Percentiles rank a stretch among this genome's conserved stretches.
phyloP scores from a whole-genome alignment of 352 stramenopile species.

The Aphanomyces stellatus region DNA sequence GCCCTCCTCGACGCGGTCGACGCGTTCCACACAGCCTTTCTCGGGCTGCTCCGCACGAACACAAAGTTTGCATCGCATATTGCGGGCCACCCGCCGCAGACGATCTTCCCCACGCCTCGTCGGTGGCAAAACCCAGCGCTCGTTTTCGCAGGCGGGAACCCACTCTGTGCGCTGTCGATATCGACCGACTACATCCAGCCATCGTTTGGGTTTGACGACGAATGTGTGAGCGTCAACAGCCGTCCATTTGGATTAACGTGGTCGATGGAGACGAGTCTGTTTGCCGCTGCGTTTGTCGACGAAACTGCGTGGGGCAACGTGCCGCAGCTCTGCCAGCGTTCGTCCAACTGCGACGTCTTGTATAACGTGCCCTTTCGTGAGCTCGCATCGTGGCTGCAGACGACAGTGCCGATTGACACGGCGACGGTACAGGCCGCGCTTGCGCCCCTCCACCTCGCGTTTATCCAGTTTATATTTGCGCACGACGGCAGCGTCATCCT shows the following conservation, averaged over 20 bases:
- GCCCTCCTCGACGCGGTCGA: neutral
- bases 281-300: neutral
- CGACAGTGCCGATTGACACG: too few relatives aligned
- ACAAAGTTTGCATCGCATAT: neutral
- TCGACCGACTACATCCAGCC: neutral
- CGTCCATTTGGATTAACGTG: neutral
- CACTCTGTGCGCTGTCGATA: neutral
- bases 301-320: too few relatives aligned
- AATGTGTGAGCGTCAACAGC: neutral
- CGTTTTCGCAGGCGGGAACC: neutral
- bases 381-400: too few relatives aligned
- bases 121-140: neutral
- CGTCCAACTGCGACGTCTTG: too few relatives aligned
- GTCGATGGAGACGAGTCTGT: neutral
- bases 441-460: too few relatives aligned
- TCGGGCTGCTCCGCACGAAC: neutral
- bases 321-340: too few relatives aligned
- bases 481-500: neutral
- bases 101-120: neutral
- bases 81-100: neutral
- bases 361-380: too few relatives aligned
- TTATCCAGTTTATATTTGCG: too few relatives aligned
- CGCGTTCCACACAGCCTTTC: neutral
- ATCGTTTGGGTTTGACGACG: slow-evolving; percentile 6
- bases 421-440: too few relatives aligned